Percentiles rank a stretch among this genome's conserved stretches.
Conservation (phyloP, 257 asterid species). For the Solanum piurae region DNA sequence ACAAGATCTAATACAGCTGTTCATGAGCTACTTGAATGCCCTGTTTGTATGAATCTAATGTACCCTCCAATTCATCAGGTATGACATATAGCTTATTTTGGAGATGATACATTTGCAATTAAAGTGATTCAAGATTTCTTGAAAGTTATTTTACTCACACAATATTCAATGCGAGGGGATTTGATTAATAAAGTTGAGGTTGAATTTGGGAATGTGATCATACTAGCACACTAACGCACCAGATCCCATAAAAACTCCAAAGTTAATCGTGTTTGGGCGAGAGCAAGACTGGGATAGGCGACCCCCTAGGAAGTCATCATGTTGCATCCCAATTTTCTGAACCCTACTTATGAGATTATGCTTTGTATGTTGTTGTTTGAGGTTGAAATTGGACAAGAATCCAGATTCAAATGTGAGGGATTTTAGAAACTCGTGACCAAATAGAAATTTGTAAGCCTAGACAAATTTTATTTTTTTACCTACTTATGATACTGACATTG, state of each 20-base stretch:
- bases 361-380: neutral
- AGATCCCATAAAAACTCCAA: neutral
- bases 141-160: neutral
- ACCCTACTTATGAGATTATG: neutral
- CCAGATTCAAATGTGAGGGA: neutral
- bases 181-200: neutral
- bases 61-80: constrained; percentile 85
- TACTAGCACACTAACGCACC: neutral
- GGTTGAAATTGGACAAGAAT: neutral
- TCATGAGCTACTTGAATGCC: constrained; percentile 72
- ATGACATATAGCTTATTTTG: neutral
- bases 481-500: neutral
- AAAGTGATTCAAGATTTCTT: neutral
- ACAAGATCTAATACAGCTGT: constrained; percentile 42
- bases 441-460: neutral
- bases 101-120: neutral
- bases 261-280: neutral
- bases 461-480: neutral
- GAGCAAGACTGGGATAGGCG: neutral
- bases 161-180: neutral
- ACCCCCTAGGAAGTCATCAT: neutral
- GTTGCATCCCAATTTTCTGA: neutral
- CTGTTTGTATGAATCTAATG: constrained; percentile 56
- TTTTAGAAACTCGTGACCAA: neutral
- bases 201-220: neutral